These are phyloP conservation scores for Pleurostoma richardsiae DNA, from an alignment of 2,329 filamentous ascomycete species.

Conservation along the genomic window DNA sequence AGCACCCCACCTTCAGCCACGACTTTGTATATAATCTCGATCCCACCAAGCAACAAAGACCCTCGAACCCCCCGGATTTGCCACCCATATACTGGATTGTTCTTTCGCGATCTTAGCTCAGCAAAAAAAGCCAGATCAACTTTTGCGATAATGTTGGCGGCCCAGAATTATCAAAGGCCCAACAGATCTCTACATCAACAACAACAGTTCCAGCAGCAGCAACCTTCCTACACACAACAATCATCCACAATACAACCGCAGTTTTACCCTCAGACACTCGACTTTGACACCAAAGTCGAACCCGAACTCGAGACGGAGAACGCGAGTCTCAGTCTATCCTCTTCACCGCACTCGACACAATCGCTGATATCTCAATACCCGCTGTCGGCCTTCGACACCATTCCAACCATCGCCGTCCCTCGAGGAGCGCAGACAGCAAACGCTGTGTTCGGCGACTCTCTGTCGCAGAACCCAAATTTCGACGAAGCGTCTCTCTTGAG, in stretches of 20 bases:
- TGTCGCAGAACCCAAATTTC: conserved; percentile 12
- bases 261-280: conserved; percentile 9
- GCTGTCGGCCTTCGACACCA: conserved; percentile 25
- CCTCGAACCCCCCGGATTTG: neutral
- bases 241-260: conserved; percentile 4
- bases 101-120: neutral
- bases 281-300: conserved; percentile 12
- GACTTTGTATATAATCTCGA: conserved; percentile 1
- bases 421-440: conserved; percentile 9
- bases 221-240: conserved; percentile 10
- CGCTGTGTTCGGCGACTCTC: conserved; percentile 15
- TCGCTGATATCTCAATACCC: conserved; percentile 17
- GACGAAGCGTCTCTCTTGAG: conserved; percentile 17
- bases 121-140: neutral
- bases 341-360: conserved; percentile 21
- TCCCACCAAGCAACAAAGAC: neutral
- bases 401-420: conserved; percentile 20
- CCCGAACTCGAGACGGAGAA: conserved; percentile 13
- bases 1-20: neutral
- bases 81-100: conserved; percentile 3
- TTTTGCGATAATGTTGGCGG: conserved; percentile 11
- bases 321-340: conserved; percentile 13
- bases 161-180: conserved; percentile 5
- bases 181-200: neutral
- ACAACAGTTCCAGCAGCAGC: conserved; percentile 10